Evolutionary conservation across 2,329 filamentous ascomycete genomes (phyloP), one percentile per base, ranked within the genome.

Genomic region (Alternaria panax): DNA sequence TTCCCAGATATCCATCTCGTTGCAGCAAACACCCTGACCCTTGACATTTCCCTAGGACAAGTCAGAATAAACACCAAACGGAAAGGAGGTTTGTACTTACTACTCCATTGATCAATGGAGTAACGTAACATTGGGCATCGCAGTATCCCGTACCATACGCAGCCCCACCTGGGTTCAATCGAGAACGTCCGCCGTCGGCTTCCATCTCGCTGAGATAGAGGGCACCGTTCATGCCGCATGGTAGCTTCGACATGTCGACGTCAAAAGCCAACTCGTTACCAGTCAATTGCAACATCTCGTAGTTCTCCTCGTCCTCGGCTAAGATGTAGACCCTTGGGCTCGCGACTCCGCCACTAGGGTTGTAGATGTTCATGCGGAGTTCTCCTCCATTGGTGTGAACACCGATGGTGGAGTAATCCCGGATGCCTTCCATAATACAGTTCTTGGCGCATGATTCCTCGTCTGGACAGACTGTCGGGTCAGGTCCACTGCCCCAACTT

Each of bases 191-290:
- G 47, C 77, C 77, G 40, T 71, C 63, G 9, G 67, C 74, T 52
- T 75, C 65, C 78, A 80, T 80, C 64, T 79, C 77, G 16, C 72
- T 75, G 8, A 79, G 67, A 51, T 80, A 80, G 6, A 80, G 55
- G 50, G 78, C 78, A 40, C 78, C 76, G 52, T 80, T 80, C 75
- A 79, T 79, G 27, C 78, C 78, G 62, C 78, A 79, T 5, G 77
- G 77, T n/a, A 79, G 67, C 64, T 76, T 78, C 4, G 77, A 79
- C 2, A 75, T 86, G 73, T 92, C 89, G 25, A 91, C 88, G 55
- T 91, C 88, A 62, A 92, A 90, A 54, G 87, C 88, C 79, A 92
- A 88, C 77, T 92, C 89, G 71, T 88, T 84, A 78, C 87, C 87
- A 54, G 87, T 81, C 58, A 91, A 81, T 59, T 86, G 83, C 79